Evolutionary conservation across 129 eudicot genomes (phyloP), one percentile per base, ranked within the genome.

Genomic region (Artemisia argyi): DNA sequence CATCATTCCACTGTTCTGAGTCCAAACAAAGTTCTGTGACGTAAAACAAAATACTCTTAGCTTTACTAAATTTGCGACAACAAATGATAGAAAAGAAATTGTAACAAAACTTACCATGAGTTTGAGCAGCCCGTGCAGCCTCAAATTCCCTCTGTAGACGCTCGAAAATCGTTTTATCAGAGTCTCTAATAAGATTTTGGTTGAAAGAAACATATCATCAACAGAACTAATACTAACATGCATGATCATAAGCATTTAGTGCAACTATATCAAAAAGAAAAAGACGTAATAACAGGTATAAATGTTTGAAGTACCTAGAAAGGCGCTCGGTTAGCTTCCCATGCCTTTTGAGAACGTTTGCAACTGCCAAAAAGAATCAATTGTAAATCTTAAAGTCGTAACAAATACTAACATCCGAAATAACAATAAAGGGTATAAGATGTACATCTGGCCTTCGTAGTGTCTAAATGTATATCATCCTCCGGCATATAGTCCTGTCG

Each of bases 1-100:
- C 99, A 77, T 94, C 99, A 69, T 86, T 95, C 99, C 99, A 95
- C 39, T 95, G 96, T 67, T 86, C 97, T 61, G 84, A 88, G 71
- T 90, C 97, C 24, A 94, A 77, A 71, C 72, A 76, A 73, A 88
- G 82, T 79, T 94, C 98, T 91, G 84, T 76, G 51, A 53, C 57
- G 11, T 12, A 42, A 73, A 75, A 11, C 22, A 30, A 61, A 42
- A 73, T 16, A 39, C 14, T 67, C 59, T 80, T 61, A 68, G 72
- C 63, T 58, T 17, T 69, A 63, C 56, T 51, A 44, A 49, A 69
- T 26, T 59, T 68, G 56, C 53, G 56, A 66, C 39, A 35, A 42
- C 42, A 48, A 61, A 68, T 30, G 30, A 22, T 61, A 2, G 12
- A 60, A 28, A 44, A n/a, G 47, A 66, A 44, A 70, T 24, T 17